Conservation (phyloP, 2,329 filamentous ascomycete genomes). For the Colletotrichum cereale region DNA sequence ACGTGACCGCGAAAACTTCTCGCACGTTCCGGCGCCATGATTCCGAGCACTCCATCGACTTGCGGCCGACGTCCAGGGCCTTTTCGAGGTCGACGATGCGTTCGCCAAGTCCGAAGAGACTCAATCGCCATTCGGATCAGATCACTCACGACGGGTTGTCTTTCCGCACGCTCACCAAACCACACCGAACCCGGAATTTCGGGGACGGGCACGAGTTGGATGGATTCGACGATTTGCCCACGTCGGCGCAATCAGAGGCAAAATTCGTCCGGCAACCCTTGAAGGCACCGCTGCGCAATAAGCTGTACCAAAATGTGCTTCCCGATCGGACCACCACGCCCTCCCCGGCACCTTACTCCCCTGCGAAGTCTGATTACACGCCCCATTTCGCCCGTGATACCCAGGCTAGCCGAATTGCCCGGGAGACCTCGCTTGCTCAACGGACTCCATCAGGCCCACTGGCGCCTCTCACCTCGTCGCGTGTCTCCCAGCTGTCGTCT, state of each 20-base stretch:
- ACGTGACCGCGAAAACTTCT: conserved; percentile 78
- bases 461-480: conserved; percentile 67
- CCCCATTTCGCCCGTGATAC: conserved; percentile 76
- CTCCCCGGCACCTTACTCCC: conserved; percentile 68
- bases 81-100: conserved; percentile 70
- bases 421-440: conserved; percentile 72
- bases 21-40: conserved; percentile 84
- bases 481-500: conserved; percentile 64
- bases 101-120: conserved; percentile 70
- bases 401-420: conserved; percentile 73
- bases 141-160: conserved; percentile 41
- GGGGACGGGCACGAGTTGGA: conserved; percentile 95
- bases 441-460: conserved; percentile 68
- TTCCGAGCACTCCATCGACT: conserved; percentile 76
- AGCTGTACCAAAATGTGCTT: conserved; percentile 66
- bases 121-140: conserved; percentile 50
- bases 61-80: conserved; percentile 68
- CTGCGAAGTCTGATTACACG: conserved; percentile 66
- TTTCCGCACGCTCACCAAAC: conserved; percentile 42
- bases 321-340: conserved; percentile 67
- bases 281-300: conserved; percentile 71
- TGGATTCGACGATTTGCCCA: conserved; percentile 93
- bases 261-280: conserved; percentile 85
- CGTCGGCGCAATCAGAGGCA: conserved; percentile 83
- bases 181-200: conserved; percentile 74